Evolutionary conservation across 768 basidiomycete species (phyloP).

Genomic region (Boletus reticuloceps): DNA sequence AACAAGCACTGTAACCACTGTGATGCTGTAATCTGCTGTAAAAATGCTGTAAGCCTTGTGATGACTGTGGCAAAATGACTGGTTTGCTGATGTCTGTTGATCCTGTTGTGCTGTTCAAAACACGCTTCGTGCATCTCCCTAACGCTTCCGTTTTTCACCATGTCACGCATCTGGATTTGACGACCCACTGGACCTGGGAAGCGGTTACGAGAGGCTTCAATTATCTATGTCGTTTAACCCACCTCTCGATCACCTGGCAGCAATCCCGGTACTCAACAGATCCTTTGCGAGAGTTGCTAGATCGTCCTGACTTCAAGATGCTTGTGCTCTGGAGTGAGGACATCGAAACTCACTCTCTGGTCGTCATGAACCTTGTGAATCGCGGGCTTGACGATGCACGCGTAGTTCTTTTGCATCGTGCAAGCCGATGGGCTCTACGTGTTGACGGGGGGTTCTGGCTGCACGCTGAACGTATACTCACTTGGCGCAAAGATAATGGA

Average conservation of each 20-base stretch:
- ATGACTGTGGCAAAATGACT: too few relatives aligned
- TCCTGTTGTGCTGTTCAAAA: background rate
- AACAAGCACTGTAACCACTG: too few relatives aligned
- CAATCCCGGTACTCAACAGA: background rate
- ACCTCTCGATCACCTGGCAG: background rate
- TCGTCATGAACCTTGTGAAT: background rate
- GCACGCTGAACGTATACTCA: background rate
- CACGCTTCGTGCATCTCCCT: background rate
- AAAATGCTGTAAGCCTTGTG: too few relatives aligned
- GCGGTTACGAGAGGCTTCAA: background rate
- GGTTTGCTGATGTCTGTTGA: too few relatives aligned
- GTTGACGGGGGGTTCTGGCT: background rate
- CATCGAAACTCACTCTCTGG: background rate
- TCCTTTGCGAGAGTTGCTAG: background rate
- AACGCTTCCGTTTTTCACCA: background rate
- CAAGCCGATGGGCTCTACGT: background rate
- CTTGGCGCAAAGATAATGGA: background rate
- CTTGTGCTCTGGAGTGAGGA: background rate
- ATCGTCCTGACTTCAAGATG: background rate
- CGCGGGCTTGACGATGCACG: background rate
- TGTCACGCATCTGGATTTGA: background rate
- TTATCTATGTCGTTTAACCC: background rate
- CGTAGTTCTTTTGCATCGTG: background rate
- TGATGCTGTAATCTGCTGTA: too few relatives aligned
- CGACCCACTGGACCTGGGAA: background rate